A percentile compares a stretch with the other conserved stretches of the same genome.
These are phyloP conservation scores for Massarina eburnea DNA, from an alignment of 2,329 filamentous ascomycete species.

Conservation along the genomic window DNA sequence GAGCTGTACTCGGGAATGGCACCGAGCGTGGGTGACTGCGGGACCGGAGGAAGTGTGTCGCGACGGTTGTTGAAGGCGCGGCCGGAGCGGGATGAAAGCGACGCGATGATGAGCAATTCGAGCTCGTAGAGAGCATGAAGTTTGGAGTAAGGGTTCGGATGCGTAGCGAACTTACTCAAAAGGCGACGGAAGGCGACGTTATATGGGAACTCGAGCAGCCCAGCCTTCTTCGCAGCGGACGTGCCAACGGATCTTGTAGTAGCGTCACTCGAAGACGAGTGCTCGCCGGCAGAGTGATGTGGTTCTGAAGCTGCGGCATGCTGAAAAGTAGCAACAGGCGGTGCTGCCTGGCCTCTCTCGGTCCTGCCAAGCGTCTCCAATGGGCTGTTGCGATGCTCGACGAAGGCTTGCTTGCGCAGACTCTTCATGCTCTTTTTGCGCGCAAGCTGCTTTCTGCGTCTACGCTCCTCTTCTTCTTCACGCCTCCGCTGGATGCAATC, in stretches of 20 bases:
- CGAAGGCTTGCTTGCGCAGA: constrained; percentile 45
- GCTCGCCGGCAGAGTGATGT: constrained; percentile 48
- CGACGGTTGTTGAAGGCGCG: constrained; percentile 45
- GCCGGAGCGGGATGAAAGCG: constrained; percentile 61
- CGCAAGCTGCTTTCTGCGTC: constrained; percentile 40
- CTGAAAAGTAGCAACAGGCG: constrained; percentile 46
- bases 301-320: constrained; percentile 42
- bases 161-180: constrained; percentile 82
- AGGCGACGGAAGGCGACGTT: constrained; percentile 76
- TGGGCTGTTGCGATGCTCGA: constrained; percentile 43
- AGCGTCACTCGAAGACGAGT: constrained; percentile 50
- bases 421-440: constrained; percentile 63
- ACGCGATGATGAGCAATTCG: constrained; percentile 77
- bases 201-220: constrained; percentile 71
- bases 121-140: constrained; percentile 81
- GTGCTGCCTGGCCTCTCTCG: constrained; percentile 45
- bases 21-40: constrained; percentile 49
- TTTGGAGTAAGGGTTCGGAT: constrained; percentile 85
- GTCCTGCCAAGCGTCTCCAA: constrained; percentile 47
- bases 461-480: constrained; percentile 44
- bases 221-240: constrained; percentile 46
- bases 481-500: constrained; percentile 45
- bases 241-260: constrained; percentile 46
- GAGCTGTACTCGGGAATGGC: constrained; percentile 49
- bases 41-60: constrained; percentile 45